Percentiles rank a stretch among this genome's conserved stretches.
Conservation (phyloP, 441 rosid genomes). For the Eruca vesicaria region DNA sequence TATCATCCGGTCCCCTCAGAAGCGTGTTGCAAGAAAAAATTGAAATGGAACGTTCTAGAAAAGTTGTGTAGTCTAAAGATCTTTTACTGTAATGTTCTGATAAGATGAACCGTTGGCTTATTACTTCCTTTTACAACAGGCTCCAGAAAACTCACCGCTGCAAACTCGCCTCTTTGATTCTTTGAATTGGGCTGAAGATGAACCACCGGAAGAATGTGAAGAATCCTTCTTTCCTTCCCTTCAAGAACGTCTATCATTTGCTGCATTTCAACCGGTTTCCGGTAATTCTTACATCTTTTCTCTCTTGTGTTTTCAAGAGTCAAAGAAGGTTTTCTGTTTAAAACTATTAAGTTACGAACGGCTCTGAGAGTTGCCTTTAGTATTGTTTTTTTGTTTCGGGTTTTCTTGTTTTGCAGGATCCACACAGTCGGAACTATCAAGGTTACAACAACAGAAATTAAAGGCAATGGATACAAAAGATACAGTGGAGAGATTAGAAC, state of each 20-base stretch:
- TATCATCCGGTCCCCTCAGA: background rate
- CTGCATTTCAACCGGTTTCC: slow-evolving; percentile 65
- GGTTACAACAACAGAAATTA: slow-evolving; percentile 57
- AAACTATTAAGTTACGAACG: background rate
- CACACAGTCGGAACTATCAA: slow-evolving; percentile 50
- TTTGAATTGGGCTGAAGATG: slow-evolving; percentile 64
- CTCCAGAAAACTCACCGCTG: slow-evolving; percentile 53
- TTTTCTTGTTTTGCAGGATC: slow-evolving; percentile 48
- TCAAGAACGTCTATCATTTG: slow-evolving; percentile 64
- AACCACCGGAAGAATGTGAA: slow-evolving; percentile 46
- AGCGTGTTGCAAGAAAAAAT: background rate
- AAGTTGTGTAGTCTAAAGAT: background rate
- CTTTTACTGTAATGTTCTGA: background rate
- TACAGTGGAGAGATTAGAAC: slow-evolving; percentile 56
- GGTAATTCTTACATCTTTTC: slow-evolving; percentile 37
- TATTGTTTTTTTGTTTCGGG: background rate
- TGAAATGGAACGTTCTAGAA: background rate
- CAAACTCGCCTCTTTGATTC: slow-evolving; percentile 64
- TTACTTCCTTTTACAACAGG: slow-evolving; percentile 42
- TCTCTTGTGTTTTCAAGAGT: background rate
- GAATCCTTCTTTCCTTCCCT: slow-evolving; percentile 56
- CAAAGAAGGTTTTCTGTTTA: background rate
- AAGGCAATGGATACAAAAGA: slow-evolving; percentile 66
- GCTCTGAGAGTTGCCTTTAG: background rate
- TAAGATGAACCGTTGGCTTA: slow-evolving; percentile 13